Evolutionary conservation across 257 asterid species (phyloP), one percentile per base, ranked within the genome.

Genomic region (Solanum sparsipilum): DNA sequence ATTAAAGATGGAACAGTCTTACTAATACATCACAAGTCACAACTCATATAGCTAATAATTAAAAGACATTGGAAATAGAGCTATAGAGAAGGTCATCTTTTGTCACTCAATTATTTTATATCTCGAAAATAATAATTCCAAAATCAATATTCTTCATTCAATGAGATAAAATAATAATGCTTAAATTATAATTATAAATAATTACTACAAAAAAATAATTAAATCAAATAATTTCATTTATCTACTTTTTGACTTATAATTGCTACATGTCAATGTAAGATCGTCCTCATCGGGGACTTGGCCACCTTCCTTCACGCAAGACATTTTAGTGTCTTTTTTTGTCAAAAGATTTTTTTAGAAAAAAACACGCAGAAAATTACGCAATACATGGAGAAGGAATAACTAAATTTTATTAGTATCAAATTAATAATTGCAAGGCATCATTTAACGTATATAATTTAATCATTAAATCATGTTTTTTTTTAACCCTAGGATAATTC

Each of bases 1-100:
- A 56, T 2, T 56, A 56, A 56, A 3, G 3, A 18, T 20, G 1
- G 0, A 56, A 0, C 4, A 6, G 0, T 56, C 1, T 56, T 3
- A 18, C 65, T 6, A 18, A 2, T 56, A 56, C 2, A 18, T 18
- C 9, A 52, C 4, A 56, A 16, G 63, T 52, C 23, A 16, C 23
- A 5, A 16, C 23, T 52, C 23, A 16, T 16, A 16, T 16, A 39
- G 12, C 12, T 39, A 39, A 39, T 39, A 39, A 39, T 13, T 70
- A 31, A 1, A 31, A 13, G 12, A 15, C 39, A 31, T 71, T 29
- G 38, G 5, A 29, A 31, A 15, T 7, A 31, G 39, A 31, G 39
- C 6, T 71, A 7, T 32, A 2, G n/a, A 31, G 39, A 31, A 31
- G 13, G 78, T 13, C 76, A 71, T 71, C 5, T 29, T 15, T 71